Evolutionary conservation across 2,329 filamentous ascomycete species (phyloP).

Genomic region (Ophiostoma angusticollis): DNA sequence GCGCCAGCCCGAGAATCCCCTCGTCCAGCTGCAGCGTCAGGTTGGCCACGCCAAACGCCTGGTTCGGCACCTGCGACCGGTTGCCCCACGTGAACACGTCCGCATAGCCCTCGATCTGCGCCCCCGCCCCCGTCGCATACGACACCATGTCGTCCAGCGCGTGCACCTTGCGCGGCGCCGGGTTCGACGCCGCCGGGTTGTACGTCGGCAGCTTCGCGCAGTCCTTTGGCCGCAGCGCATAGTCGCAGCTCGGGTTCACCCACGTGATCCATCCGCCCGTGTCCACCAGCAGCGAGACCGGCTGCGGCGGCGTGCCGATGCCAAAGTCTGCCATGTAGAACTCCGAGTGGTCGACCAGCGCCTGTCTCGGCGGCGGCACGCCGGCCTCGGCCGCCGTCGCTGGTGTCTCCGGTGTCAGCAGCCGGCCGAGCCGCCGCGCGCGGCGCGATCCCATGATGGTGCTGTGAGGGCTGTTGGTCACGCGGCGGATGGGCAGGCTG

Average conservation of each 20-base stretch:
- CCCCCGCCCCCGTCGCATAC: not conserved
- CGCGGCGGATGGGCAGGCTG: slow-evolving; percentile 1
- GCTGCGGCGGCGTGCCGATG: slow-evolving; percentile 8
- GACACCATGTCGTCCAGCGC: slow-evolving; percentile 4
- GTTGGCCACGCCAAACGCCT: slow-evolving; percentile 7
- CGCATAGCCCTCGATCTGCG: slow-evolving; percentile 1
- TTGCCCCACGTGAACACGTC: slow-evolving; percentile 8
- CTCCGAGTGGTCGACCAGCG: slow-evolving; percentile 5
- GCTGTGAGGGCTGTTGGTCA: not conserved
- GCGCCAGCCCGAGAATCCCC: slow-evolving; percentile 6
- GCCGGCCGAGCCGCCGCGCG: no score
- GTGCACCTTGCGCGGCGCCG: not conserved
- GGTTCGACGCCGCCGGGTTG: slow-evolving; percentile 1
- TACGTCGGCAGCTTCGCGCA: slow-evolving; percentile 1
- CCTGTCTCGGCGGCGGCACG: not conserved
- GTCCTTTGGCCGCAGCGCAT: not conserved
- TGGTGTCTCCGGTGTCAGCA: not conserved
- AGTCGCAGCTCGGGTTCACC: slow-evolving; percentile 5
- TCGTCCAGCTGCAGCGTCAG: slow-evolving; percentile 2
- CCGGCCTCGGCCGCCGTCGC: not conserved
- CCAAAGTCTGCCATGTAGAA: slow-evolving; percentile 7
- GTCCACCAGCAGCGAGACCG: slow-evolving; percentile 4
- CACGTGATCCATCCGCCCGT: slow-evolving; percentile 7
- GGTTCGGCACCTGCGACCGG: not conserved
- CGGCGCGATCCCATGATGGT: no score